Conservation (phyloP, 345 rosid species). For the Noccaea bulbosa region DNA sequence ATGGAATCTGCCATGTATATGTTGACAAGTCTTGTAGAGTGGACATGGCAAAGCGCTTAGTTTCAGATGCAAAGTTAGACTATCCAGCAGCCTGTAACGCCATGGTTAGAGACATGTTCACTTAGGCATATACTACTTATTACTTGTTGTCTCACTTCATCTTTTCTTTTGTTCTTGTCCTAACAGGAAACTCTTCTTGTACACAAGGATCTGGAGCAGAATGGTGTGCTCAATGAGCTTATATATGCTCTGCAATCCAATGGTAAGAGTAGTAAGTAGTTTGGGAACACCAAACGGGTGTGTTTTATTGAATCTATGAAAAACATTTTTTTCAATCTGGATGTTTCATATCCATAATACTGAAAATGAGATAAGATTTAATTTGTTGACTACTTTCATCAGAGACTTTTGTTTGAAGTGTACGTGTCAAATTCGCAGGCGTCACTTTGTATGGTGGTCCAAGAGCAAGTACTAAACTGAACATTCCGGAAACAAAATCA, state of each 20-base stretch:
- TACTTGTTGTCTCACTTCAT: constrained; percentile 25
- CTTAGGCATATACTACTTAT: background rate
- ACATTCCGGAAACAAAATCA: constrained; percentile 60
- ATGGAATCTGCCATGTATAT: constrained; percentile 96
- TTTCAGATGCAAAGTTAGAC: constrained; percentile 90
- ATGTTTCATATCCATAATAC: background rate
- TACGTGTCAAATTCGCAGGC: constrained; percentile 51
- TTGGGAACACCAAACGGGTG: background rate
- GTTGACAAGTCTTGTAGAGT: constrained; percentile 87
- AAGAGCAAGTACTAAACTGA: constrained; percentile 62
- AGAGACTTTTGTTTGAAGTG: constrained; percentile 5
- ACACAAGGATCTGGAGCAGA: constrained; percentile 75
- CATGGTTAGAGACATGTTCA: constrained; percentile 63
- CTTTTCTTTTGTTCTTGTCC: constrained; percentile 24
- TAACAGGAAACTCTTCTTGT: constrained; percentile 94
- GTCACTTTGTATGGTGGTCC: constrained; percentile 86
- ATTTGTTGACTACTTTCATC: constrained; percentile 13
- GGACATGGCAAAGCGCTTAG: constrained; percentile 76
- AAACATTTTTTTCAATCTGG: constrained; percentile 8
- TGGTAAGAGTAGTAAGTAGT: constrained; percentile 49
- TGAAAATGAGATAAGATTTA: constrained; percentile 13
- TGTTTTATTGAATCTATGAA: constrained; percentile 8
- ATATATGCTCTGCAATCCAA: constrained; percentile 56
- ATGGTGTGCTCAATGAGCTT: constrained; percentile 62
- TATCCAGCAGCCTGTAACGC: constrained; percentile 99